Base-by-base conservation (phyloP, 176 grass and related monocot species). In the Rhynchospora tenuis region DNA sequence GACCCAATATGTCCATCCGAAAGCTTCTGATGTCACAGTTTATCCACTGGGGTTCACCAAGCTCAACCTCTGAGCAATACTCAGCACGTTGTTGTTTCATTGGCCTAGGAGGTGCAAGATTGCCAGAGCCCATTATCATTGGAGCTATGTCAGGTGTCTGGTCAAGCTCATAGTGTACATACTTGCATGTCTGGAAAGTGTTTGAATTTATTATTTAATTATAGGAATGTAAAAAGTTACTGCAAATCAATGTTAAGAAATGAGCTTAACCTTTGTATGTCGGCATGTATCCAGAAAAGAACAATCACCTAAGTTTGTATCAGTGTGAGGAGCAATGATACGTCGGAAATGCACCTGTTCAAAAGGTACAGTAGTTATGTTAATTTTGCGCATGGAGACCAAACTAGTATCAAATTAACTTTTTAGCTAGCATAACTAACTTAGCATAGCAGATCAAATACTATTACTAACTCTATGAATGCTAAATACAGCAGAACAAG, bases 21-120 rank as follows among this genome's bases (percentile, higher is more conserved):
- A 99, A 99, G 77, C 73, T 90, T 7, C 93, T 87, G 50, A 99
- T 99, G 59, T 99, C 96, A 87, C 93, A 99, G 47, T 99, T 95
- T 80, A 99, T 99, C 91, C 92, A 99, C 79, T 99, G 96, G 46
- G 93, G 85, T 84, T 99, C 88, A 80, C 93, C 96, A 77, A 99
- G 96, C 86, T 99, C 96, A 81, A 99, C 92, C 88, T 99, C 96
- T 82, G 96, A 99, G 93, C 96, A 99, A 89, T 99, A 99, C 83
- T 99, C 96, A 50, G 96, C 92, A 83, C 96, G 88, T 75, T 93
- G 89, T 9, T 86, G 78, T 62, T 95, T 99, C 72, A 93, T 85
- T 77, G 90, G 89, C 86, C 78, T 93, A 33, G 88, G 89, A 47
- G 88, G 93, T 27, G 87, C 78, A 64, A 88, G 78, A 80, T 74